Percentiles rank a stretch among this genome's conserved stretches.
These are phyloP conservation scores for Oenanthe javanica DNA, from an alignment of 140 eudicot genomes.

Conservation along the genomic window DNA sequence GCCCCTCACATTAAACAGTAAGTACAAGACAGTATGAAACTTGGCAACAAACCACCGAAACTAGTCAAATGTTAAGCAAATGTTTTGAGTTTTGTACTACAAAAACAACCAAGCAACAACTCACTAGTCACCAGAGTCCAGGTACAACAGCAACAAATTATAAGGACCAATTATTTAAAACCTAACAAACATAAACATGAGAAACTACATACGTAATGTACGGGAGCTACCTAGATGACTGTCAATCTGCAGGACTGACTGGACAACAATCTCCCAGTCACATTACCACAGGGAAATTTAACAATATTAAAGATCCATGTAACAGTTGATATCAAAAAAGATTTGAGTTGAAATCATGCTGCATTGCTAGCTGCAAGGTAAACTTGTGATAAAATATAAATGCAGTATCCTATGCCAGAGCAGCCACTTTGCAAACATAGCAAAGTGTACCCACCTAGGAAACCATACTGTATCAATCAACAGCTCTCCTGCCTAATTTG, in stretches of 20 bases:
- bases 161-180: not conserved
- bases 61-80: too few species aligned
- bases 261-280: not conserved
- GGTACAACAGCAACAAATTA: not conserved
- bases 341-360: not conserved
- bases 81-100: not conserved
- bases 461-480: not conserved
- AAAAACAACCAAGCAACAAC: not conserved
- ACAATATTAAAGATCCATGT: not conserved
- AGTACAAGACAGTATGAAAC: too few species aligned
- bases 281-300: not conserved
- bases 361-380: not conserved
- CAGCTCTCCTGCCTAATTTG: not conserved
- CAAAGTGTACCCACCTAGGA: not conserved
- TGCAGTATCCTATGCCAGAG: not conserved
- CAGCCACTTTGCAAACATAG: not conserved
- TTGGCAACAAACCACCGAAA: too few species aligned
- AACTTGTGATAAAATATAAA: not conserved
- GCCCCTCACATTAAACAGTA: too few species aligned
- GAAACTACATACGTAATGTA: too few species aligned
- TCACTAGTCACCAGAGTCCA: constrained; percentile 5
- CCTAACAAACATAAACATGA: not conserved
- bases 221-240: not conserved
- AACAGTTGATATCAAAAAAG: not conserved
- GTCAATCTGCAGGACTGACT: not conserved